Evolutionary conservation across 345 rosid genomes (phyloP), one percentile per base, ranked within the genome.

Genomic region (Citrus unshiu): DNA sequence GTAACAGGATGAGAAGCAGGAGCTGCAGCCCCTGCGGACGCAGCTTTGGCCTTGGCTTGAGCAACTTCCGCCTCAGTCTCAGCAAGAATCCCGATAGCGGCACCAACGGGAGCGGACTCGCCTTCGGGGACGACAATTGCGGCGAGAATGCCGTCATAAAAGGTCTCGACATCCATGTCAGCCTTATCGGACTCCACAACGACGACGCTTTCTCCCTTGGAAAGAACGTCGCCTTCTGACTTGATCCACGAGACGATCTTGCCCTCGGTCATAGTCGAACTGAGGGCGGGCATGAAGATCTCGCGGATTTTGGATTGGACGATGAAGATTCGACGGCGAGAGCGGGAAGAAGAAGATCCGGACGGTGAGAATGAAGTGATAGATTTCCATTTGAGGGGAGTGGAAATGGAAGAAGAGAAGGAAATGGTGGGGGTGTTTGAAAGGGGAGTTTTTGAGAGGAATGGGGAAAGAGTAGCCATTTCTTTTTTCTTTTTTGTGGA

Each of bases 231-330:
- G 37, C 98, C 98, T 79, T 95, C 98, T 34, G 97, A 92, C 86
- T 90, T 95, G 83, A 91, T 84, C 99, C 99, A 95, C 9, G 97
- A 93, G 35, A 93, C 99, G 85, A 95, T 95, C 86, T 95, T 95
- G 62, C 98, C 99, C 85, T 95, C 99, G n/a, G 97, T 93, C 99
- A 95, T 95, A 77, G 99, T 93, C 79, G 99, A 95, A 74, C 98
- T 93, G 78, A 95, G 96, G 8, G 99, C 97, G 9, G 98, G 99
- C 98, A 95, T 95, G 90, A 95, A 95, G 78, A 95, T 95, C 84
- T 95, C 98, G n/a, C 98, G 89, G 81, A 95, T 90, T 90, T 93
- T 95, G 39, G 97, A 84, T 43, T 90, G 90, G 59, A 95, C 90
- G 9, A 86, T 77, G 79, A 85, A 73, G 46, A 59, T 63, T 39